Evolutionary conservation across 352 stramenopile genomes (phyloP), one percentile per base, ranked within the genome.

Genomic region (Nothophytophthora sp.): DNA sequence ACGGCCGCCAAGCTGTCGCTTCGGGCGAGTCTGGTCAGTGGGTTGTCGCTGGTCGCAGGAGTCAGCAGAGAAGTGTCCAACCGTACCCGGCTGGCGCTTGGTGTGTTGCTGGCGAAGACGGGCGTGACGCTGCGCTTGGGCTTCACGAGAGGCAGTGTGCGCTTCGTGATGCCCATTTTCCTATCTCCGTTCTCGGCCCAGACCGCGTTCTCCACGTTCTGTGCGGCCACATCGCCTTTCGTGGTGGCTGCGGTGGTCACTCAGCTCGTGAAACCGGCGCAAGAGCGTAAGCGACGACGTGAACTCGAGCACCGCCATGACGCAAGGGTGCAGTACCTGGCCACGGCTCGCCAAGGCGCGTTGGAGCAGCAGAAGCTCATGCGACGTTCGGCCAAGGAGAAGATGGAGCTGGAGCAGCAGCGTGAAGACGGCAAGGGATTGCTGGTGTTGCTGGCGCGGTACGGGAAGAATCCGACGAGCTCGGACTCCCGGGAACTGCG

Each of bases 111-210:
- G 6, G 65, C 72, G 6, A 67, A 67, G 7, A 37, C 72, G 6
- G 78, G 79, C 22, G 72, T 91, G 27, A 90, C 79, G 22, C 60
- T 94, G 33, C 70, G 76, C 25, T 8, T 88, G 16, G 82, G 81
- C 37, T 90, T 92, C 52, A 88, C 81, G 19, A 79, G 83, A 18
- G 83, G 83, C 35, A 89, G 68, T 60, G 79, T 94, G 13, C 81
- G 83, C 23, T 94, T 94, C 33, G 83, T 91, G 20, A 60, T 92
- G 53, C 83, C 83, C 13, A 88, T 94, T 60, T 90, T 90, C 57
- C 48, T 94, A 36, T 84, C 81, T 8, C 83, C 83, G 6, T 90
- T 91, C 55, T 86, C 73, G 5, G 61, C 60, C 6, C 67, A 90
- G 43, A 79, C 73, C 1, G 81, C 79, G 12, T 88, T 84, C 37